Conservation (phyloP, 768 basidiomycete genomes). For the Exidia glandulosa region DNA sequence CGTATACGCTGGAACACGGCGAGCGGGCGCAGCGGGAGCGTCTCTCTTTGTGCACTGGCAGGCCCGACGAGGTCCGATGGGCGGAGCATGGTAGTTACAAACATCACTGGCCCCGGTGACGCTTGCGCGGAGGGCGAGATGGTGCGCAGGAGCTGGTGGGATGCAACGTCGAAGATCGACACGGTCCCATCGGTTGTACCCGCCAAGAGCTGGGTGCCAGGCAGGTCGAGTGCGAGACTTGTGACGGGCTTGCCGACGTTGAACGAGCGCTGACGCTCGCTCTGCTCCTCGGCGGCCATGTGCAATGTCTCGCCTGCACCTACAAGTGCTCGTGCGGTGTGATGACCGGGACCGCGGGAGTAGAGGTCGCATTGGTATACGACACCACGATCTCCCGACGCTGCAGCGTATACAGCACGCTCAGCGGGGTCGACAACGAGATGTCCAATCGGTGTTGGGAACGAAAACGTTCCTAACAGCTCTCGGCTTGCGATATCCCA, state of each 20-base stretch:
- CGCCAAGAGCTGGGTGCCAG: conserved; percentile 65
- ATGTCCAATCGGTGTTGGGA: conserved; percentile 62
- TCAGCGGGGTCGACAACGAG: conserved; percentile 78
- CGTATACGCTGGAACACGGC: conserved; percentile 62
- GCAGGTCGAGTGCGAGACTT: conserved; percentile 63
- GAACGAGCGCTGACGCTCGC: conserved; percentile 48
- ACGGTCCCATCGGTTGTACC: conserved; percentile 68
- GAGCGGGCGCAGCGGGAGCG: conserved; percentile 55
- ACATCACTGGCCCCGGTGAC: conserved; percentile 49
- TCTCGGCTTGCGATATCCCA: conserved; percentile 71
- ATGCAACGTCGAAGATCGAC: conserved; percentile 77
- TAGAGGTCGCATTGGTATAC: conserved; percentile 75
- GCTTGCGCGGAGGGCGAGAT: conserved; percentile 52
- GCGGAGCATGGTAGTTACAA: conserved; percentile 68
- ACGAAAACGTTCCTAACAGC: conserved; percentile 78
- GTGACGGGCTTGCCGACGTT: conserved; percentile 61
- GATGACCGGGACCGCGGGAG: conserved; percentile 30
- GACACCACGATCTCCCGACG: conserved; percentile 43
- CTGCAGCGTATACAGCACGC: conserved; percentile 80
- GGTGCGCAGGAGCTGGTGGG: conserved; percentile 80
- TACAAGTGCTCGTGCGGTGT: conserved; percentile 67
- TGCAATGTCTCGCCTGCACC: conserved; percentile 62
- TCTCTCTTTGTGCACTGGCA: conserved; percentile 25
- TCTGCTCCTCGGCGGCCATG: conserved; percentile 42
- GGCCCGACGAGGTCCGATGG: conserved; percentile 84